phyloP scores from a whole-genome alignment of 176 grass and related monocot genomes.

The Hordeum vulgare region MorexV3_pseudomolecules_assembly NC_058520.1:3658622-3659121 shows the following conservation, averaged over 20 bases:
- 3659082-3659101: not conserved
- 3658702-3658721: not conserved
- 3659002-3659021: not conserved
- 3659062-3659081: conserved; percentile 34
- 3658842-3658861: conserved; percentile 49
- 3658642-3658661: not conserved
- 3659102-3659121: not conserved
- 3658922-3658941: conserved; percentile 64
- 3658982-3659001: conserved; percentile 47
- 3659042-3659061: conserved; percentile 47
- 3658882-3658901: not conserved
- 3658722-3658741: conserved; percentile 29
- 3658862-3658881: not conserved
- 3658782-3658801: conserved; percentile 50
- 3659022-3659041: not conserved
- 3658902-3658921: conserved; percentile 39
- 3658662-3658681: not conserved
- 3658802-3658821: not conserved
- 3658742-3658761: conserved; percentile 10
- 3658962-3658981: conserved; percentile 50
- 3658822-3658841: conserved; percentile 21
- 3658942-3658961: conserved; percentile 26
- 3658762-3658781: conserved; percentile 70
- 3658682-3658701: not conserved
- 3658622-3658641: conserved; percentile 14